These are phyloP conservation scores for Phytophthora pisi DNA, from an alignment of 352 stramenopile genomes.

Conservation along the genomic window DNA sequence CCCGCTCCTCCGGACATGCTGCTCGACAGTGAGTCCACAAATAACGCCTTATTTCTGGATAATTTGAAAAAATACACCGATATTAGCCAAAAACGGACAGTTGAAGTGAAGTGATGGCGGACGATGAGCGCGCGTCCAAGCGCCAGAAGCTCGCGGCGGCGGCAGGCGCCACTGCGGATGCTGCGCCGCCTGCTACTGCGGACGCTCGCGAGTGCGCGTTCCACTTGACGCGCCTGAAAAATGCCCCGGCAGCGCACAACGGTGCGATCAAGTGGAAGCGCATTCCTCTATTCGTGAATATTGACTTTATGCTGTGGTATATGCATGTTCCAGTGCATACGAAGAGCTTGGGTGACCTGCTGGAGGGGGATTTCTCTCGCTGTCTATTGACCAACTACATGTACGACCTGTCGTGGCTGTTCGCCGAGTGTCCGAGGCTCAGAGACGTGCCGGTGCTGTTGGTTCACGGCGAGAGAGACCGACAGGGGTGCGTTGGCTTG, in stretches of 20 bases:
- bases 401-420: constrained; percentile 78
- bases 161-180: neutral
- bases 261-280: constrained; percentile 31
- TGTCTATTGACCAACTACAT: constrained; percentile 88
- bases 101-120: neutral
- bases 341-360: constrained; percentile 50
- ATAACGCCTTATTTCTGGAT: too few relatives aligned
- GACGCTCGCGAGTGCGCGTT: constrained; percentile 24
- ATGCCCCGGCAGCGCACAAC: constrained; percentile 48
- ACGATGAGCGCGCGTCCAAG: constrained; percentile 23
- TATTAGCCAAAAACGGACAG: too few relatives aligned
- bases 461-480: constrained; percentile 76
- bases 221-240: constrained; percentile 45
- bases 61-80: too few relatives aligned
- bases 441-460: constrained; percentile 71
- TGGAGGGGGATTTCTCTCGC: constrained; percentile 62
- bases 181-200: neutral
- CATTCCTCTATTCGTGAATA: neutral
- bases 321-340: constrained; percentile 38
- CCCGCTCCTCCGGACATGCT: constrained; percentile 21
- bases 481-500: constrained; percentile 27
- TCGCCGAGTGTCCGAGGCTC: constrained; percentile 63
- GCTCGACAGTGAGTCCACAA: neutral
- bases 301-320: neutral
- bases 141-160: constrained; percentile 26